Evolutionary conservation across 192 early-diverging fungal species (phyloP).

Genomic region (Geosiphon pyriformis): DNA sequence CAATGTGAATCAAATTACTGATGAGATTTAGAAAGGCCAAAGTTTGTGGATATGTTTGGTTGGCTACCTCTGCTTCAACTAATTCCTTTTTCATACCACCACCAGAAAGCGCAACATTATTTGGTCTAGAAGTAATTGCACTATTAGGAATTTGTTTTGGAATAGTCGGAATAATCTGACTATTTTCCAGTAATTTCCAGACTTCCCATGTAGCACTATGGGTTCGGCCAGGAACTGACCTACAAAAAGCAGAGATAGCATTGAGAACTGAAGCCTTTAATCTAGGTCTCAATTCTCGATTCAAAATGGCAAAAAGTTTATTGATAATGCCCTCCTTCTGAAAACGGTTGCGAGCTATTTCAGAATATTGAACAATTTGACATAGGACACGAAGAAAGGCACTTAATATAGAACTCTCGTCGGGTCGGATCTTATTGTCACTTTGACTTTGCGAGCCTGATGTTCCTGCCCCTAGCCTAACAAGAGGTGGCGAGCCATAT

Average conservation of each 20-base stretch:
- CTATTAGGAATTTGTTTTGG: slow-evolving; percentile 24
- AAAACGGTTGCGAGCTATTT: slow-evolving; percentile 58
- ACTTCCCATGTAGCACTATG: slow-evolving; percentile 59
- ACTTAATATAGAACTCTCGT: slow-evolving; percentile 67
- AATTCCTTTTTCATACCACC: slow-evolving; percentile 72
- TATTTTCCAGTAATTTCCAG: slow-evolving; percentile 76
- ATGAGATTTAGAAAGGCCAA: slow-evolving; percentile 77
- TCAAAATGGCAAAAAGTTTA: slow-evolving; percentile 51
- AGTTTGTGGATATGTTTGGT: slow-evolving; percentile 82
- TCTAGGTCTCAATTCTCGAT: slow-evolving; percentile 33
- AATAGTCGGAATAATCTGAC: slow-evolving; percentile 24
- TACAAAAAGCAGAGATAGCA: slow-evolving; percentile 77
- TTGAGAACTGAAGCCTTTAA: slow-evolving; percentile 79
- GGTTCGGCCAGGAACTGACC: slow-evolving; percentile 41
- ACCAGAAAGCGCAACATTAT: slow-evolving; percentile 4
- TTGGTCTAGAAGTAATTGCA: background rate
- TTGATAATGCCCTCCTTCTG: slow-evolving; percentile 65
- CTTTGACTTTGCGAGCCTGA: slow-evolving; percentile 16
- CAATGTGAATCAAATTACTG: slow-evolving; percentile 58
- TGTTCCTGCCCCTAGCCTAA: background rate
- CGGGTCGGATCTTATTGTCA: slow-evolving; percentile 56
- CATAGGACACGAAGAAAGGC: slow-evolving; percentile 72
- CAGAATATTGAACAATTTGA: slow-evolving; percentile 74
- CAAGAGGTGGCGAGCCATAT: background rate
- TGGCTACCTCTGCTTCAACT: slow-evolving; percentile 71